Percentiles rank a stretch among this genome's conserved stretches.
Conservation (phyloP, 257 asterid species). For the Gentiana straminea region DNA sequence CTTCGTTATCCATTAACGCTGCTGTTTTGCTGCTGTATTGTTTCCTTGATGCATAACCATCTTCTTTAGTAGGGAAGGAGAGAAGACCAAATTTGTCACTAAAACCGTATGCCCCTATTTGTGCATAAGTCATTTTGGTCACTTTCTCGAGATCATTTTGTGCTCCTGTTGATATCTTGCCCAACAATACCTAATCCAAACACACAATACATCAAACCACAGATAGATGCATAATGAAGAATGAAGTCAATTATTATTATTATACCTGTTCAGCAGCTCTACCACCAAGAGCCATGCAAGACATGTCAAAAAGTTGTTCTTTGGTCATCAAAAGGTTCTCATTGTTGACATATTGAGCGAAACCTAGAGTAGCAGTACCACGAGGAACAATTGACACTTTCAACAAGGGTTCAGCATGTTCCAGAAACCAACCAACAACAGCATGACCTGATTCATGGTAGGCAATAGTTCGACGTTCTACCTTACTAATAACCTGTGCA, state of each 20-base stretch:
- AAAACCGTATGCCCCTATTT: constrained; percentile 78
- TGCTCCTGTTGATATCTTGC: constrained; percentile 89
- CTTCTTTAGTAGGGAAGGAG: constrained; percentile 59
- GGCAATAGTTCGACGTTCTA: constrained; percentile 68
- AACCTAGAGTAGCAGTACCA: constrained; percentile 90
- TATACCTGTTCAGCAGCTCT: constrained; percentile 92
- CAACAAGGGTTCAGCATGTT: constrained; percentile 76
- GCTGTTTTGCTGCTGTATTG: constrained; percentile 89
- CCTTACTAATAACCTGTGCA: constrained; percentile 63
- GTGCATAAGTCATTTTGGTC: constrained; percentile 81
- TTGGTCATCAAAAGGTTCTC: constrained; percentile 79
- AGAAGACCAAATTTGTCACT: constrained; percentile 83
- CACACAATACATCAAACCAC: neutral
- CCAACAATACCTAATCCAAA: constrained; percentile 51
- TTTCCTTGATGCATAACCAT: constrained; percentile 37
- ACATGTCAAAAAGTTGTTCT: constrained; percentile 77
- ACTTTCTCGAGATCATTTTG: constrained; percentile 92
- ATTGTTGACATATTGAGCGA: constrained; percentile 78
- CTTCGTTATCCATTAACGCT: constrained; percentile 67
- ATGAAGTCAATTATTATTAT: too few relatives aligned
- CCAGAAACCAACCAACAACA: constrained; percentile 83
- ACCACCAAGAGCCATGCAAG: constrained; percentile 94
- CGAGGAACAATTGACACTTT: constrained; percentile 86
- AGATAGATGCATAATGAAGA: too few relatives aligned
- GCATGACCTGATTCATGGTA: constrained; percentile 95